These are phyloP conservation scores for Pyrenophora graminea DNA, from an alignment of 2,329 filamentous ascomycete genomes.

Conservation along the genomic window DNA sequence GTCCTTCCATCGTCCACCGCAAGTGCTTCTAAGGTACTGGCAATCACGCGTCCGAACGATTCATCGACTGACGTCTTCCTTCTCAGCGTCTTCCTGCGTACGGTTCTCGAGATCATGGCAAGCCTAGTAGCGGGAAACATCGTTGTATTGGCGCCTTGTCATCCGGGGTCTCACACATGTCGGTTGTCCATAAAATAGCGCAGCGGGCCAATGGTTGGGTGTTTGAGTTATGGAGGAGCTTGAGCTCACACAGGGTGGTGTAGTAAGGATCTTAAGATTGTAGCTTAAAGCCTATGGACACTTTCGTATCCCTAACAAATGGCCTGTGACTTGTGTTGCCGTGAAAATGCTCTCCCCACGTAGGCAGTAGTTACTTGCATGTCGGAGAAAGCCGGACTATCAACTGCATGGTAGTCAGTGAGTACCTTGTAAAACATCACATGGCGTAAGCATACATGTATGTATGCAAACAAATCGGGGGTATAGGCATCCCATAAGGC, in stretches of 20 bases:
- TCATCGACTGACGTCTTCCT: constrained; percentile 28
- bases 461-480: no score
- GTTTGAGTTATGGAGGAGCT: constrained; percentile 45
- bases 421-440: no score
- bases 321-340: not conserved
- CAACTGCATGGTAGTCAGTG: no score
- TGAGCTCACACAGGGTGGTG: constrained; percentile 38
- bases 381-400: no score
- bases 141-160: constrained; percentile 44
- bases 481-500: no score
- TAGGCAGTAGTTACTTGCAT: no score
- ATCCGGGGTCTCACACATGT: constrained; percentile 40
- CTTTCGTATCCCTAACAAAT: constrained; percentile 36
- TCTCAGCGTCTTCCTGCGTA: constrained; percentile 42
- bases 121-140: constrained; percentile 45
- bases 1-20: constrained; percentile 98
- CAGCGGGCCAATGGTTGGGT: constrained; percentile 44
- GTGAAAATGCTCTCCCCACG: not conserved
- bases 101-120: constrained; percentile 43
- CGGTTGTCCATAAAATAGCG: constrained; percentile 48
- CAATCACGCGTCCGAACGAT: constrained; percentile 3
- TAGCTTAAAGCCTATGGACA: constrained; percentile 47
- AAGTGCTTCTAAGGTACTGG: constrained; percentile 97
- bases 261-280: constrained; percentile 45
- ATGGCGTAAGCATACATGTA: no score